A percentile compares a stretch with the other conserved stretches of the same genome.
Conservation (phyloP, 2,329 filamentous ascomycete species). For the Colletotrichum chlorophyti region DNA sequence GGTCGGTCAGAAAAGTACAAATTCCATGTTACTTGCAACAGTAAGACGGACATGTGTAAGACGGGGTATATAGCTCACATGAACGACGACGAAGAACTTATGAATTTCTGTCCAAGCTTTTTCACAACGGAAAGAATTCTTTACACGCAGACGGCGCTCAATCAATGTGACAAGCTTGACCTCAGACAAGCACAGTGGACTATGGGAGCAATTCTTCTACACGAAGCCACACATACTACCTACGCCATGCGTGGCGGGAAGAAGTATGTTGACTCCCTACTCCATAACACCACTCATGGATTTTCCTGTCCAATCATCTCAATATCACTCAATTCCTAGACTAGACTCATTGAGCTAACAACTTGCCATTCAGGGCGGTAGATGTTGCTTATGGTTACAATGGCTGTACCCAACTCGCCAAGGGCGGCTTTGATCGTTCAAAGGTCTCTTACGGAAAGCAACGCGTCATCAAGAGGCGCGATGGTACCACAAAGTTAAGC, state of each 20-base stretch:
- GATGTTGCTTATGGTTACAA: not conserved
- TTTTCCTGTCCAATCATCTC: not conserved
- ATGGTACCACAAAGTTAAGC: not conserved
- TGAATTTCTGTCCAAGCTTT: not conserved
- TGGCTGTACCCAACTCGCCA: not conserved
- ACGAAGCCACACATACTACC: not conserved
- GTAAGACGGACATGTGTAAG: not conserved
- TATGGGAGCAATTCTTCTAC: not conserved
- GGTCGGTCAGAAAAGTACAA: not conserved
- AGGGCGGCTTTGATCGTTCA: not conserved
- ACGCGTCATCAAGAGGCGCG: not conserved
- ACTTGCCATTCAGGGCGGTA: not conserved
- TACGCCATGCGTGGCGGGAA: not conserved
- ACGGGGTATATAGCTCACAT: not conserved
- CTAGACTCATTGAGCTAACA: too few species aligned
- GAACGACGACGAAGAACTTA: not conserved
- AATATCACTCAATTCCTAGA: not conserved
- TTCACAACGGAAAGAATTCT: not conserved
- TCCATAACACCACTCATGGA: not conserved
- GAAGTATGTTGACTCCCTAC: not conserved
- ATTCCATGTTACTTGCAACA: not conserved
- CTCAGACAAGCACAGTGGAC: not conserved
- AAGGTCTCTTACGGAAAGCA: not conserved
- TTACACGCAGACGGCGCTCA: not conserved
- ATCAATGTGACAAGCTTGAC: not conserved